These are phyloP conservation scores for Trichoderma breve DNA, from an alignment of 2,329 filamentous ascomycete genomes.

Conservation along the genomic window DNA sequence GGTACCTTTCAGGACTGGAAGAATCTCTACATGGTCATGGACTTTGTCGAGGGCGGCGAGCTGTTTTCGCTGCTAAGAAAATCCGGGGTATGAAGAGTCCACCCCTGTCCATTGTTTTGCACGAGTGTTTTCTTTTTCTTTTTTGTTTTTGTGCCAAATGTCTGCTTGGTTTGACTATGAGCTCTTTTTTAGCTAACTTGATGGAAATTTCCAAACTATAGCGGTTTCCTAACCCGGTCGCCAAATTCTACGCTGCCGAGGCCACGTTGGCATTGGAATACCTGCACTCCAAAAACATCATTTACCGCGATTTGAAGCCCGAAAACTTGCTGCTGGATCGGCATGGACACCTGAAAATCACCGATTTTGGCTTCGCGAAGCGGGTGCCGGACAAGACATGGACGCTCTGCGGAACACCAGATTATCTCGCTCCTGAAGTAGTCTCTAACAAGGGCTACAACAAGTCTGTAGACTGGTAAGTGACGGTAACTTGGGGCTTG, in stretches of 20 bases:
- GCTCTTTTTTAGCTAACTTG: background rate
- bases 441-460: conserved; percentile 99
- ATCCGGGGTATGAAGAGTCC: conserved; percentile 64
- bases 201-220: conserved; percentile 38
- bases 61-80: conserved; percentile 93
- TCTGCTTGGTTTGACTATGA: background rate
- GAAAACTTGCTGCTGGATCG: conserved; percentile 90
- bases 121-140: background rate
- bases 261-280: conserved; percentile 95
- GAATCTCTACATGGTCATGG: conserved; percentile 99
- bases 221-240: conserved; percentile 97
- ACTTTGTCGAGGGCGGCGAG: conserved; percentile 98
- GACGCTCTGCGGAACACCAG: conserved; percentile 96
- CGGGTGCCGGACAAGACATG: conserved; percentile 98
- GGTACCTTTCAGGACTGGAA: conserved; percentile 94
- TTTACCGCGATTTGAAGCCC: conserved; percentile 95
- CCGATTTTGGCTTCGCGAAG: conserved; percentile 98
- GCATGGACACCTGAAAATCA: conserved; percentile 94
- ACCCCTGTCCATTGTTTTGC: background rate
- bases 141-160: background rate
- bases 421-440: conserved; percentile 95
- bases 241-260: conserved; percentile 98
- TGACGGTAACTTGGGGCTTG: conserved; percentile 21
- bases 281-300: conserved; percentile 90
- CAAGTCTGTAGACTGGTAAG: conserved; percentile 97